Conservation (phyloP, 306 rosid species). For the Vigna reflexopilosa region DNA sequence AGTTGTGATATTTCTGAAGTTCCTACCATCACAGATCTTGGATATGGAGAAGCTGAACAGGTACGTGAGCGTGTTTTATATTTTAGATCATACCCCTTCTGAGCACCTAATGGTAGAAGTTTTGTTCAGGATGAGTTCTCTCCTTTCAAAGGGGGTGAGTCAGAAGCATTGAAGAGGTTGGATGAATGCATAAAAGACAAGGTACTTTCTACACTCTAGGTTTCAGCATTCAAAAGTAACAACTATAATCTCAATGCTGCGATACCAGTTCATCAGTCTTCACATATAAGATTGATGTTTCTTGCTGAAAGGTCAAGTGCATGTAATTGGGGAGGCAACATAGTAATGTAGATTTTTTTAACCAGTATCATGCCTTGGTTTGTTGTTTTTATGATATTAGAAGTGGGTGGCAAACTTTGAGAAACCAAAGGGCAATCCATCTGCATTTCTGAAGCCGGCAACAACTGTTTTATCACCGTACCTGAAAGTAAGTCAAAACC, state of each 20-base stretch:
- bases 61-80: constrained; percentile 45
- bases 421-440: constrained; percentile 94
- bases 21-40: constrained; percentile 79
- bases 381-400: constrained; percentile 45
- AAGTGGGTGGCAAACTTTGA: constrained; percentile 90
- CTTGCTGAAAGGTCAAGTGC: constrained; percentile 34
- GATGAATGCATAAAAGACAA: constrained; percentile 65
- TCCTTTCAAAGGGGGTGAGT: constrained; percentile 96
- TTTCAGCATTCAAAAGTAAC: not conserved
- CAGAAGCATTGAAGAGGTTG: constrained; percentile 85
- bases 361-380: constrained; percentile 26
- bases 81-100: constrained; percentile 18
- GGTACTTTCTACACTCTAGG: constrained; percentile 51
- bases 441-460: constrained; percentile 84
- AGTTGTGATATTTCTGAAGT: constrained; percentile 66
- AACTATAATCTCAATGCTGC: not conserved
- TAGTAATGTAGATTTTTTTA: not conserved
- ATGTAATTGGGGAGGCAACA: constrained; percentile 27
- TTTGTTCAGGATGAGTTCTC: constrained; percentile 71
- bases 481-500: constrained; percentile 74
- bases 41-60: constrained; percentile 68
- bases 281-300: constrained; percentile 23
- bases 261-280: constrained; percentile 1
- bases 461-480: constrained; percentile 92
- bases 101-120: constrained; percentile 35